Conservation (phyloP, 345 rosid species). For the Bruguiera sexangula region DNA sequence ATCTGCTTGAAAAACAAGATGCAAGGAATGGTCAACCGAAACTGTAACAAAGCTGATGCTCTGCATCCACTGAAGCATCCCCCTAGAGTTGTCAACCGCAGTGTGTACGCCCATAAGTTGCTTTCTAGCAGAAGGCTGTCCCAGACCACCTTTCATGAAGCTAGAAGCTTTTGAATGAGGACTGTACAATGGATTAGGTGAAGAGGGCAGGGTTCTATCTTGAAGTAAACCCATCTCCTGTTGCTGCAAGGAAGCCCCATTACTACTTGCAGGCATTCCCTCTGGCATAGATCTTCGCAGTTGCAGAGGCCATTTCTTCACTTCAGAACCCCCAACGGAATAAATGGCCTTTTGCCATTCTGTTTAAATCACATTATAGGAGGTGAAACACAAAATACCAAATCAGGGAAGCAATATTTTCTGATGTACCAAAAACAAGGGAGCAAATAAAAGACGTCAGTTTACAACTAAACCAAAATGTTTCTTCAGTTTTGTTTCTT, state of each 20-base stretch:
- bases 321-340: constrained; percentile 84
- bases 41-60: constrained; percentile 87
- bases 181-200: constrained; percentile 77
- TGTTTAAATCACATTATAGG: constrained; percentile 33
- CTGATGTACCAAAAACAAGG: too few relatives aligned
- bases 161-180: constrained; percentile 78
- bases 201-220: constrained; percentile 82
- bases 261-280: constrained; percentile 65
- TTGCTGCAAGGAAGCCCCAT: constrained; percentile 76
- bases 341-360: constrained; percentile 99
- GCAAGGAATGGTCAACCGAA: constrained; percentile 82
- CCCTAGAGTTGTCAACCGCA: constrained; percentile 64
- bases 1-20: constrained; percentile 76
- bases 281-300: constrained; percentile 80
- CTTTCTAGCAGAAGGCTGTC: constrained; percentile 73
- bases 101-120: constrained; percentile 72
- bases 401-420: neutral
- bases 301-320: constrained; percentile 94
- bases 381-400: constrained; percentile 11
- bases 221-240: constrained; percentile 91
- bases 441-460: neutral
- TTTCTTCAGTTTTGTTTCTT: too few relatives aligned
- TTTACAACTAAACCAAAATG: too few relatives aligned
- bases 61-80: constrained; percentile 94
- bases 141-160: constrained; percentile 83